Base-by-base conservation (phyloP, 2,329 filamentous ascomycete species). In the Colletotrichum sp. region DNA sequence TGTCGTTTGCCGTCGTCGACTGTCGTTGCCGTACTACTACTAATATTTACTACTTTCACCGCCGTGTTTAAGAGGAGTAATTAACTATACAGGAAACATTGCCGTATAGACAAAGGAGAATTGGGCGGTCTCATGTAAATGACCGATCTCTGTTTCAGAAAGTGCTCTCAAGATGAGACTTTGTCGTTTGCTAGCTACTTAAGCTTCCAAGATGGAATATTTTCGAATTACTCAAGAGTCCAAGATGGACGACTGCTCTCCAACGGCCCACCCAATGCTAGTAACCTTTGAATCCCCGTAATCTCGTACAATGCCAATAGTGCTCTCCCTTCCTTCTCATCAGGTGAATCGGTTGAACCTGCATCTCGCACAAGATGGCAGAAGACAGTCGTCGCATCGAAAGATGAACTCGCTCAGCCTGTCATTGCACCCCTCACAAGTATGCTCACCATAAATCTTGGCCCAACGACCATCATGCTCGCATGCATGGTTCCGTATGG, bases 21-120 rank as follows among this genome's bases (percentile, higher is more conserved):
- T 2, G 0, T 36, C 7, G 15, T 36, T 4, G 34, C 8, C 34
- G 15, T 1, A 43, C 5, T 6, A 10, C 9, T 6, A 10, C 18
- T n/a, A n/a, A 30, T 28, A 28, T 28, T 18, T 0, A 39, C 16
- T 16, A 16, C 34, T 36, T 36, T 1, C 16, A 16, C 15, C 34
- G 1, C 34, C 15, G 15, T 8, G 15, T 36, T 36, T 36, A 2
- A 2, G 8, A 36, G 34, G 34, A 36, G 7, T 36, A 0, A 36
- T 36, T 16, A 8, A 36, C 15, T 36, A 36, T 7, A 36, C 15
- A 36, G 34, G 7, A 36, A 36, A 8, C 15, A 8, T 16, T 36
- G 7, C 34, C 34, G 15, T 16, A 36, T 36, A 16, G 34, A 16
- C 34, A 16, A 4, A 36, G 15, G 15, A 0, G 16, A 36, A 1